Percentiles rank a stretch among this genome's conserved stretches.
Conservation (phyloP, 129 eudicot genomes). For the Dittrichia graveolens region DNA sequence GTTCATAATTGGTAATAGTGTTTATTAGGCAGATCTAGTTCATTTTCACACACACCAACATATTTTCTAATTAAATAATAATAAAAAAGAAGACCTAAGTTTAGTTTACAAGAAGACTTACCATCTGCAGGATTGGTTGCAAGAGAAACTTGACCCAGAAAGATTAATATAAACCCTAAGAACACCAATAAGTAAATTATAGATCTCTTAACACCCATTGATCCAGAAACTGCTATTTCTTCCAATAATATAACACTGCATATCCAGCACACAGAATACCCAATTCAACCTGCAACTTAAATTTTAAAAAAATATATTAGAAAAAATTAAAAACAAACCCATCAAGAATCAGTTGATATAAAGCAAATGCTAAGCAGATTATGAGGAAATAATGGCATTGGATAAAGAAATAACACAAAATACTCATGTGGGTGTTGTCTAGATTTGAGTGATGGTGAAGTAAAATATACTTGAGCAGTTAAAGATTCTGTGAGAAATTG, state of each 20-base stretch:
- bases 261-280: conserved; percentile 42
- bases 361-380: conserved; percentile 5
- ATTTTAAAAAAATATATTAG: background rate
- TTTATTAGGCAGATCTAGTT: conserved; percentile 29
- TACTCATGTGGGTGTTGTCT: conserved; percentile 30
- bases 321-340: background rate
- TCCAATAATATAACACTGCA: conserved; percentile 33
- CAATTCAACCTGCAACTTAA: conserved; percentile 33
- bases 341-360: background rate
- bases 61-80: conserved; percentile 5
- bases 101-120: conserved; percentile 32
- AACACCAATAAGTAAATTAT: conserved; percentile 40
- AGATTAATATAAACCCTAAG: conserved; percentile 45
- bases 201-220: conserved; percentile 73
- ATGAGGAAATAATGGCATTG: conserved; percentile 28
- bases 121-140: conserved; percentile 85
- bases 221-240: conserved; percentile 38
- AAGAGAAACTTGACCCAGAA: conserved; percentile 36
- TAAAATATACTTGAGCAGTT: background rate
- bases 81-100: conserved; percentile 7
- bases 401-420: conserved; percentile 15
- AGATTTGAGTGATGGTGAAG: conserved; percentile 24
- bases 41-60: conserved; percentile 27
- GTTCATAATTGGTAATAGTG: conserved; percentile 22
- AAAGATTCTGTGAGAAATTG: background rate